Evolutionary conservation across 495 filamentous ascomycete species (phyloP).

Genomic region (Hypoxylon lenormandii): DNA sequence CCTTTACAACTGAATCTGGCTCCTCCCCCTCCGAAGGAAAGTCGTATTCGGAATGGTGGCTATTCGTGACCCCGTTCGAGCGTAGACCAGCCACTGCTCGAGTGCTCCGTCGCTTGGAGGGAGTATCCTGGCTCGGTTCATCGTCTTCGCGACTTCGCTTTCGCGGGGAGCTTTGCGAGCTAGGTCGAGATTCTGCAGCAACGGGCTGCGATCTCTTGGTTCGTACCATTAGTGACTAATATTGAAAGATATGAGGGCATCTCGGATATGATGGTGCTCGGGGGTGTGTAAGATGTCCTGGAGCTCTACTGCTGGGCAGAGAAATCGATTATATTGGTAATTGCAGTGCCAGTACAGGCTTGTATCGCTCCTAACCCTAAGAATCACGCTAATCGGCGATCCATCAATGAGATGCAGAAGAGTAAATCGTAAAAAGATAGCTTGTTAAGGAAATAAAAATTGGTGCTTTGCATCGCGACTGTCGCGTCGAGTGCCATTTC

Average conservation of each 20-base stretch:
- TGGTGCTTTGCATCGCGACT: not conserved
- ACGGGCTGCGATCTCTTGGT: slow-evolving; percentile 41
- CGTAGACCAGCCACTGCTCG: not conserved
- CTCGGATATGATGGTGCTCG: slow-evolving; percentile 10
- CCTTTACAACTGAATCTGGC: slow-evolving; percentile 14
- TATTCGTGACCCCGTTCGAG: slow-evolving; percentile 12
- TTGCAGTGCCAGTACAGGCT: too few species aligned
- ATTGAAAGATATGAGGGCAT: slow-evolving; percentile 17
- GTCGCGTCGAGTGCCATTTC: not conserved
- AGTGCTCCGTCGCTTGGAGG: slow-evolving; percentile 25
- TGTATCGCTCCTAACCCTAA: too few species aligned
- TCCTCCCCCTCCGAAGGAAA: slow-evolving; percentile 48
- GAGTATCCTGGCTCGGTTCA: slow-evolving; percentile 19
- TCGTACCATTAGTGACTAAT: slow-evolving; percentile 46
- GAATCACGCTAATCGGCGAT: too few species aligned
- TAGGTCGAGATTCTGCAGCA: slow-evolving; percentile 35
- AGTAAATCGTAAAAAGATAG: too few species aligned
- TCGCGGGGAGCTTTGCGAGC: slow-evolving; percentile 34
- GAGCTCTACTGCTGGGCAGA: too few species aligned
- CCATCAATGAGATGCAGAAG: too few species aligned
- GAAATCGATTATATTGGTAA: too few species aligned
- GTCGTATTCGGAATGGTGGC: slow-evolving; percentile 43
- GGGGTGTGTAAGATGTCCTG: not conserved
- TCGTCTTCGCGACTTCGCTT: slow-evolving; percentile 42
- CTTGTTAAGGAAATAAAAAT: too few species aligned